Conservation (phyloP, 2,329 filamentous ascomycete species). For the Trichoderma atroviride region DNA sequence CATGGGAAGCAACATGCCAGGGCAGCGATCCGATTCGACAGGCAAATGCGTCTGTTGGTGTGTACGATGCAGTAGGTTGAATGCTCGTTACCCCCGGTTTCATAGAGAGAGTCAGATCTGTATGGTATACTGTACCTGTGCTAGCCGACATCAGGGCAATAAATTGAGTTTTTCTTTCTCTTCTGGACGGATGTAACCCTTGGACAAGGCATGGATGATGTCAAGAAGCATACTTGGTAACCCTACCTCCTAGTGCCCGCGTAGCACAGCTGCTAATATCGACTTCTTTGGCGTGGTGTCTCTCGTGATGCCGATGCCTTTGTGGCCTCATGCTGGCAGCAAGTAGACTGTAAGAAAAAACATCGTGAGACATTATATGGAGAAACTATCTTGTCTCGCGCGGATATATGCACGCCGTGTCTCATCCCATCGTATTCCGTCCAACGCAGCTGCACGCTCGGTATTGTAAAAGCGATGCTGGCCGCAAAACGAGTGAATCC, state of each 20-base stretch:
- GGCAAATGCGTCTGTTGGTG: background rate
- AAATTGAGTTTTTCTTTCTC: background rate
- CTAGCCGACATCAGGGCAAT: background rate
- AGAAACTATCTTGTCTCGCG: background rate
- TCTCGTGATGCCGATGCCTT: background rate
- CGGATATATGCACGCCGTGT: background rate
- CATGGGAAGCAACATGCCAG: background rate
- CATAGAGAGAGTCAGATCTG: background rate
- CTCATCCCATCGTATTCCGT: background rate
- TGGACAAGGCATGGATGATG: background rate
- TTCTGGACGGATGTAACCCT: background rate
- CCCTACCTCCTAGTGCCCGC: background rate
- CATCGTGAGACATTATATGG: background rate
- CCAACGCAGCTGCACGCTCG: background rate
- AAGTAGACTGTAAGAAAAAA: background rate
- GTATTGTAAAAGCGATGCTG: slow-evolving; percentile 12
- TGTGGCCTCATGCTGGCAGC: background rate
- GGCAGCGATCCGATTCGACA: slow-evolving; percentile 21
- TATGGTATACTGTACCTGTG: background rate
- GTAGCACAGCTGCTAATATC: background rate
- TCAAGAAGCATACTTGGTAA: background rate
- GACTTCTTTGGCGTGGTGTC: background rate
- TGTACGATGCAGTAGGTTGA: background rate
- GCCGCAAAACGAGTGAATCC: background rate
- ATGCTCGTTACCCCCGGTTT: background rate